A percentile compares a stretch with the other conserved stretches of the same genome.
Evolutionary conservation across 73 alveolate genomes (phyloP).

Genomic region (Paramecium pentaurelia): DNA sequence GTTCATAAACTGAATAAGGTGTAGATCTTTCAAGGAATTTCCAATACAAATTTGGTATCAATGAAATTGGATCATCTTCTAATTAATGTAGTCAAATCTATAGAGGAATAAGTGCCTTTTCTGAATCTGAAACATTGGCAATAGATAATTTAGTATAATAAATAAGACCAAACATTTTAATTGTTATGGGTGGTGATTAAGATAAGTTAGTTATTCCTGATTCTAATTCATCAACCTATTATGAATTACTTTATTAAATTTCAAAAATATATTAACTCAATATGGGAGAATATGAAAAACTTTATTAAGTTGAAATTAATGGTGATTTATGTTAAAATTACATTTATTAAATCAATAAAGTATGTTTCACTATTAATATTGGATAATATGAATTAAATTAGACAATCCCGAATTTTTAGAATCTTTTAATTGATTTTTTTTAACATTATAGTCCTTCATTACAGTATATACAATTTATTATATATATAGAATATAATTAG

Average conservation of each 20-base stretch:
- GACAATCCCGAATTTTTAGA: background rate
- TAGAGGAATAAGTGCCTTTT: background rate
- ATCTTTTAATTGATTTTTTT: background rate
- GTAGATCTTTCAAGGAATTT: conserved; percentile 29
- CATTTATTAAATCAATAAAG: background rate
- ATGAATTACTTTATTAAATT: background rate
- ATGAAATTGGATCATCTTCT: background rate
- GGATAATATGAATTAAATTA: background rate
- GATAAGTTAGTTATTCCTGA: background rate
- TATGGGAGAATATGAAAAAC: background rate
- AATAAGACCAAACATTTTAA: background rate
- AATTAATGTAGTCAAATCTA: background rate
- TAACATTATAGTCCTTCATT: background rate
- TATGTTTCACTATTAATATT: background rate
- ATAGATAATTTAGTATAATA: background rate
- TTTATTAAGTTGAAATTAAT: background rate
- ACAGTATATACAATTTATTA: background rate
- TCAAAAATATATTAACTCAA: background rate
- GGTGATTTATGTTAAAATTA: conserved; percentile 24
- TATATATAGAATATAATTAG: background rate
- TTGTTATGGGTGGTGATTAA: background rate
- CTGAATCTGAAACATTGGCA: background rate
- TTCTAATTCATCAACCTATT: background rate
- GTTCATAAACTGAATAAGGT: background rate
- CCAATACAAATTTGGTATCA: background rate